phyloP scores from a whole-genome alignment of 352 stramenopile genomes.

The Phytophthora citrophthora region DNA sequence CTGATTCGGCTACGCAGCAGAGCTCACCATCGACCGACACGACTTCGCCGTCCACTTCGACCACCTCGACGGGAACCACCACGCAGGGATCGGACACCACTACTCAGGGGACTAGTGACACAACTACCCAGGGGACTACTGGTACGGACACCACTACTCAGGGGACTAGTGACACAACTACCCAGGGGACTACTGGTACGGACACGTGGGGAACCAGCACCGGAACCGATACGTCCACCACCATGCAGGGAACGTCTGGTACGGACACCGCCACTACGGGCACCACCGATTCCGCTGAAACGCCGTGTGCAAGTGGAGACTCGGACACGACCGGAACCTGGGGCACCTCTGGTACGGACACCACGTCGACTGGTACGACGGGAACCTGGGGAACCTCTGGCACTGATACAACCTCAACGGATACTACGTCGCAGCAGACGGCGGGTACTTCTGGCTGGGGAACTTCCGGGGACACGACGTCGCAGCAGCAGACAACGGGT shows the following conservation, averaged over 20 bases:
- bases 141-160: constrained; percentile 3
- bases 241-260: background rate
- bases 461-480: constrained; percentile 3
- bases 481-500: constrained; percentile 5
- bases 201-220: constrained; percentile 20
- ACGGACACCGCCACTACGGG: background rate
- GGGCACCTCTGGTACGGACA: constrained; percentile 4
- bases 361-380: constrained; percentile 3
- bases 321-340: constrained; percentile 14
- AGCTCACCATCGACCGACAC: constrained; percentile 19
- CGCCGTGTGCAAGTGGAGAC: constrained; percentile 18
- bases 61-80: constrained; percentile 1
- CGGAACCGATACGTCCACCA: constrained; percentile 4
- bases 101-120: constrained; percentile 8
- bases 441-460: constrained; percentile 7
- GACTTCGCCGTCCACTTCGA: constrained; percentile 19
- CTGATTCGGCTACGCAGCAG: constrained; percentile 6
- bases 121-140: background rate
- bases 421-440: constrained; percentile 15
- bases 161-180: constrained; percentile 4
- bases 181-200: background rate
- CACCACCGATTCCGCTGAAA: constrained; percentile 6
- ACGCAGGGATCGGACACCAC: constrained; percentile 4
- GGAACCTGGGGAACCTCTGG: constrained; percentile 5
- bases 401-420: constrained; percentile 4